phyloP scores from a whole-genome alignment of 768 basidiomycete species.

The Boletus fagicola region DNA sequence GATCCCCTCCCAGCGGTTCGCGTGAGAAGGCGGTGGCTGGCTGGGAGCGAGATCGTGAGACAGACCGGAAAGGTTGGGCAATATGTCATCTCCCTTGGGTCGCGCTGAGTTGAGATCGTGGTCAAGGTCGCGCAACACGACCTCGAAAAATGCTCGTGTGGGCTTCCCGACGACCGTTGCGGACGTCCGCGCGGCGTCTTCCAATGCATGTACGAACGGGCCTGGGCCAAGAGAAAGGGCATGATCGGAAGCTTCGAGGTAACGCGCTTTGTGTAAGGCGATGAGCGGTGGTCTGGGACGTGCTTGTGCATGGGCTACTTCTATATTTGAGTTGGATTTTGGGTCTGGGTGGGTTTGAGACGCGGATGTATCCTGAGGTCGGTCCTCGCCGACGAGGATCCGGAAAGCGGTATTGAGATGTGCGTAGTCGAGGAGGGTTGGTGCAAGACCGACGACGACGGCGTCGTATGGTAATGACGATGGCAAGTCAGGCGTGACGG shows the following conservation, averaged over 20 bases:
- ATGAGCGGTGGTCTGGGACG: conserved; percentile 40
- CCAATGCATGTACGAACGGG: conserved; percentile 64
- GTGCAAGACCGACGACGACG: conserved; percentile 65
- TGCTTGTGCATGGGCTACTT: too few relatives aligned
- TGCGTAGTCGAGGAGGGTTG: conserved; percentile 48
- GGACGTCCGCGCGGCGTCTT: conserved; percentile 46
- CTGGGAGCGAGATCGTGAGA: not conserved
- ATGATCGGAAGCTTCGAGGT: conserved; percentile 46
- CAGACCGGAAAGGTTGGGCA: not conserved
- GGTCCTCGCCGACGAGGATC: conserved; percentile 48
- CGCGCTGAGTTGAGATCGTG: conserved; percentile 2
- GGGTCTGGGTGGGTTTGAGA: not conserved
- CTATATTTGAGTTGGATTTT: too few relatives aligned
- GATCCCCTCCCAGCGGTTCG: conserved; percentile 15
- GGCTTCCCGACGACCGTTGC: conserved; percentile 68
- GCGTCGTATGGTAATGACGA: conserved; percentile 41
- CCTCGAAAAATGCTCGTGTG: conserved; percentile 53
- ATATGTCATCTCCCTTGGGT: not conserved
- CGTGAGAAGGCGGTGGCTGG: too few relatives aligned
- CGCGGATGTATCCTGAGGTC: not conserved
- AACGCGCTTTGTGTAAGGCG: conserved; percentile 59
- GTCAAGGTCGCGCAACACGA: conserved; percentile 48
- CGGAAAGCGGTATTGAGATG: conserved; percentile 66
- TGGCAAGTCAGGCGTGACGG: not conserved
- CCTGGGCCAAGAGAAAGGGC: conserved; percentile 65